Evolutionary conservation across 306 rosid species (phyloP), one percentile per base, ranked within the genome.

Genomic region (Vigna nakashimae): DNA sequence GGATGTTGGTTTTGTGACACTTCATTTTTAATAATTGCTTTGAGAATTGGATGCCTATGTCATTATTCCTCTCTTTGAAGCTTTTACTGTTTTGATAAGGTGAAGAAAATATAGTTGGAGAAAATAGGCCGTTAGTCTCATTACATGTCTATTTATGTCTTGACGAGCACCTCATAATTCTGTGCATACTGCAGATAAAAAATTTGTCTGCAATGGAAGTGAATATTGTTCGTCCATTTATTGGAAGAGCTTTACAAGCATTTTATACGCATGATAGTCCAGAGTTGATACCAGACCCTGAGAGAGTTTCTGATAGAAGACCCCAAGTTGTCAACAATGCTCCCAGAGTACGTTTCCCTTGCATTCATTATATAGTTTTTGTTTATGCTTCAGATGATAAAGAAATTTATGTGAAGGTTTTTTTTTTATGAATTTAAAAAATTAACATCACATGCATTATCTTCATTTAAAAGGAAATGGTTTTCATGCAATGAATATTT

Each of bases 161-260:
- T 14, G 72, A 82, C 67, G 58, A 28, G 63, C 52, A 60, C 56
- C 30, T 60, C 77, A 24, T 70, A 70, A 18, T 60, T 52, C 51
- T 69, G 62, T 68, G 49, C 38, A 65, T 59, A 38, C 57, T 74
- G 80, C 90, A 95, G 98, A 93, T 91, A 10, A 92, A 91, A 73
- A 90, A 95, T 76, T 89, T 92, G 53, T 92, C 98, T 3, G 98
- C 98, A 12, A 95, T 92, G 99, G 99, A 95, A 86, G 99, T 95
- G 76, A 95, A 95, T 82, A 86, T 95, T 73, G 96, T 92, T 79
- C 96, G 98, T 18, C 99, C 99, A 55, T 95, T 95, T 77, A 89
- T 95, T 16, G 89, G 97, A 65, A 90, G 96, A 91, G 92, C 98
- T 32, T 83, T 95, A 49, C 98, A 91, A 64, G 94, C 94, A 53